phyloP scores from a whole-genome alignment of 2,329 filamentous ascomycete genomes.

The Parasarocladium wereldwijsianum region DNA sequence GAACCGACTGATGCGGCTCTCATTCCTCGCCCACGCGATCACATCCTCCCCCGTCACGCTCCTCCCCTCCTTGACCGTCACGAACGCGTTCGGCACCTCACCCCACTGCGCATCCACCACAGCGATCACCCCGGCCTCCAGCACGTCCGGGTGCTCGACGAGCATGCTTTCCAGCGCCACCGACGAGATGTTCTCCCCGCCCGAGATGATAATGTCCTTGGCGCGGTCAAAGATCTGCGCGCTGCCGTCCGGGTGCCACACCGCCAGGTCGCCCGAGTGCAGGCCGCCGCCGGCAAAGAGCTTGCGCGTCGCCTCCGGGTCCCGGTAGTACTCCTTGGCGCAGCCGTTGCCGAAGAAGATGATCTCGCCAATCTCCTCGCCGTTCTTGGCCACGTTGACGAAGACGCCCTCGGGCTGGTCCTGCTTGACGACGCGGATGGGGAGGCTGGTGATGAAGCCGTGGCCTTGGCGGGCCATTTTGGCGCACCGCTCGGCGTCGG shows the following conservation, averaged over 20 bases:
- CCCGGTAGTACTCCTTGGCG: conserved; percentile 82
- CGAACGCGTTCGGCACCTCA: conserved; percentile 85
- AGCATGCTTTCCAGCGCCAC: conserved; percentile 86
- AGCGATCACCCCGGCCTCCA: conserved; percentile 84
- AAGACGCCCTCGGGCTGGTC: conserved; percentile 49
- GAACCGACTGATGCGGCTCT: conserved; percentile 73
- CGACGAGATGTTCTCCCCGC: conserved; percentile 92
- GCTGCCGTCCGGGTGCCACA: conserved; percentile 82
- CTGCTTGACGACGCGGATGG: conserved; percentile 68
- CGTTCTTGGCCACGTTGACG: conserved; percentile 31
- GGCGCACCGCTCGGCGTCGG: conserved; percentile 62
- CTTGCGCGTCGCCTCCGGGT: conserved; percentile 70
- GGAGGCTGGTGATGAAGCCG: conserved; percentile 72
- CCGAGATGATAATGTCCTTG: conserved; percentile 97
- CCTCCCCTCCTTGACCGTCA: conserved; percentile 64
- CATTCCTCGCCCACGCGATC: conserved; percentile 72
- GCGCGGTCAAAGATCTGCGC: conserved; percentile 86
- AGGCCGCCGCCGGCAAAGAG: conserved; percentile 75
- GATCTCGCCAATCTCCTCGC: conserved; percentile 40
- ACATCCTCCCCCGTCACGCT: conserved; percentile 39
- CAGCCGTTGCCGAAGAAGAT: conserved; percentile 88
- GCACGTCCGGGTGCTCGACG: conserved; percentile 70
- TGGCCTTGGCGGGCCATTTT: conserved; percentile 92
- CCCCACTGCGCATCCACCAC: conserved; percentile 87
- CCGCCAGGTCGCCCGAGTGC: conserved; percentile 84